phyloP scores from a whole-genome alignment of 768 basidiomycete species.

The Leucocoprinus leucothites region DNA sequence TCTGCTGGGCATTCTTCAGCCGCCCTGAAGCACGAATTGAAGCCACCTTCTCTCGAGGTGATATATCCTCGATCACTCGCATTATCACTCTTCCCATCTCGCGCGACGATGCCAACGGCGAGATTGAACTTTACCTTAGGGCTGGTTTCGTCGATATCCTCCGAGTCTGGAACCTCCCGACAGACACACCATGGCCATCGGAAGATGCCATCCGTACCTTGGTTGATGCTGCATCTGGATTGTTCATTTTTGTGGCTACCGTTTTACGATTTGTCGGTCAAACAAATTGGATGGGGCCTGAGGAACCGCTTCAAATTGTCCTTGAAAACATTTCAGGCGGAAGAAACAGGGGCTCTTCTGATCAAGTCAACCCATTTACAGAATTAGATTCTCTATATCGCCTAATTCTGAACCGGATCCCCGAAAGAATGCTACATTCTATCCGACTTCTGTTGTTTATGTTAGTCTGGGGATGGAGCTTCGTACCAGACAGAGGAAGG shows the following conservation, averaged over 20 bases:
- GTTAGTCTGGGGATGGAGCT: background rate
- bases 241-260: background rate
- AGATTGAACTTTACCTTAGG: background rate
- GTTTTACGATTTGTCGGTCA: background rate
- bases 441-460: no score
- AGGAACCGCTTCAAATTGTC: background rate
- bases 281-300: background rate
- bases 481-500: background rate
- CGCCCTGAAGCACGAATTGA: background rate
- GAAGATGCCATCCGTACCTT: background rate
- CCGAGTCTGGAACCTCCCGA: background rate
- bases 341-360: background rate
- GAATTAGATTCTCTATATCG: background rate
- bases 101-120: background rate
- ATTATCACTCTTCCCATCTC: background rate
- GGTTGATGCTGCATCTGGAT: background rate
- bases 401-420: no score
- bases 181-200: background rate
- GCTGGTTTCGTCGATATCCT: background rate
- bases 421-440: no score
- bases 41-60: background rate
- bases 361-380: background rate
- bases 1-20: constrained; percentile 1
- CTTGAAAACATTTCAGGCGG: background rate
- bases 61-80: background rate